Evolutionary conservation across 1,139 yeast genomes (phyloP).

Genomic region (Arxiozyma bovina): DNA sequence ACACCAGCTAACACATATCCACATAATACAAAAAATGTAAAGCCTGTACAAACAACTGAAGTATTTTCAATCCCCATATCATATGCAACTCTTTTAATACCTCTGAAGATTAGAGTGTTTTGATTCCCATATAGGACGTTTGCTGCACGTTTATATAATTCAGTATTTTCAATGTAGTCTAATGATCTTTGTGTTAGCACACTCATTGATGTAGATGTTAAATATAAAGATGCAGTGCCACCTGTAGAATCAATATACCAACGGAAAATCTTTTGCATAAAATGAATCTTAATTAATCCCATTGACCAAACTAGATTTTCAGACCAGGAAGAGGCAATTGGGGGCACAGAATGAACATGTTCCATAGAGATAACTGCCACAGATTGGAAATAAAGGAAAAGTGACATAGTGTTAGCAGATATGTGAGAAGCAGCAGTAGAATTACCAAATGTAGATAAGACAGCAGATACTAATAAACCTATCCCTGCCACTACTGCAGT

Average conservation of each 20-base stretch:
- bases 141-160: slow-evolving; percentile 28
- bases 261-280: slow-evolving; percentile 70
- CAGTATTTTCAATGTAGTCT: slow-evolving; percentile 25
- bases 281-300: slow-evolving; percentile 62
- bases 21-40: slow-evolving; percentile 61
- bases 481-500: slow-evolving; percentile 74
- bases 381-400: slow-evolving; percentile 69
- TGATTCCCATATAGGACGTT: slow-evolving; percentile 37
- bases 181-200: slow-evolving; percentile 64
- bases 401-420: slow-evolving; percentile 66
- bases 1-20: slow-evolving; percentile 52
- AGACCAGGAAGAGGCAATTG: slow-evolving; percentile 74
- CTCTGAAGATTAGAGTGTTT: slow-evolving; percentile 54
- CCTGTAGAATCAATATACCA: slow-evolving; percentile 82
- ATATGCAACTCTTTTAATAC: slow-evolving; percentile 65
- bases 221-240: slow-evolving; percentile 57
- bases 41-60: slow-evolving; percentile 65
- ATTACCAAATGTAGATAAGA: slow-evolving; percentile 67
- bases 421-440: slow-evolving; percentile 75
- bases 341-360: slow-evolving; percentile 65
- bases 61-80: slow-evolving; percentile 63
- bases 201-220: slow-evolving; percentile 50
- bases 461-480: slow-evolving; percentile 59
- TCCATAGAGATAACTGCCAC: slow-evolving; percentile 69
- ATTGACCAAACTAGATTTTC: slow-evolving; percentile 80